These are phyloP conservation scores for Gracilaria vermiculophylla DNA, from an alignment of 23 red algal genomes.

Conservation along the genomic window DNA sequence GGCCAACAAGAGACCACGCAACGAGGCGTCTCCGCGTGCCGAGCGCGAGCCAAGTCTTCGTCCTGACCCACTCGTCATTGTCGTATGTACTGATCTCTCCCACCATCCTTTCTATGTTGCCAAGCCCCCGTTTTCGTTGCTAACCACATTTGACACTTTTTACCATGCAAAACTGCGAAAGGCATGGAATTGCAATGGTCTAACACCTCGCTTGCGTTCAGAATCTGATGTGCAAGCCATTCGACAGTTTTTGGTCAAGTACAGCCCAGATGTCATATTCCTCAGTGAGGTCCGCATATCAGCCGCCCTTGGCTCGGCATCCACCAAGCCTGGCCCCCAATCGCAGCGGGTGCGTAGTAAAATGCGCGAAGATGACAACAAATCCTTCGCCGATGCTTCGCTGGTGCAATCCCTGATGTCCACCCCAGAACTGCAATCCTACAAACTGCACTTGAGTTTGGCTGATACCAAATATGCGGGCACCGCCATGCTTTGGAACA, in stretches of 20 bases:
- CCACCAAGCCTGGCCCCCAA: background rate
- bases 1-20: background rate
- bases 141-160: background rate
- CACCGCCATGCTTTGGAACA: slow-evolving; percentile 62
- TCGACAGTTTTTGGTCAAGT: slow-evolving; percentile 6
- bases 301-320: background rate
- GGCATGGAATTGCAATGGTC: slow-evolving; percentile 65
- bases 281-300: slow-evolving; percentile 50
- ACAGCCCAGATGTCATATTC: slow-evolving; percentile 45
- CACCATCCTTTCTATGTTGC: background rate
- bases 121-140: background rate
- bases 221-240: slow-evolving; percentile 13
- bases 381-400: slow-evolving; percentile 5
- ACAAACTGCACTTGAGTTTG: slow-evolving; percentile 36
- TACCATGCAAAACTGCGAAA: background rate
- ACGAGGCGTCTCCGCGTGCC: background rate
- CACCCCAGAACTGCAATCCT: background rate
- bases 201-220: slow-evolving; percentile 33
- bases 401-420: slow-evolving; percentile 37
- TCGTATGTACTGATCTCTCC: background rate
- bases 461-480: slow-evolving; percentile 64
- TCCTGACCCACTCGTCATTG: background rate
- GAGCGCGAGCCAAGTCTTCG: background rate
- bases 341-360: background rate
- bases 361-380: slow-evolving; percentile 40